Evolutionary conservation across 306 rosid species (phyloP).

Genomic region (Canavalia gladiata): DNA sequence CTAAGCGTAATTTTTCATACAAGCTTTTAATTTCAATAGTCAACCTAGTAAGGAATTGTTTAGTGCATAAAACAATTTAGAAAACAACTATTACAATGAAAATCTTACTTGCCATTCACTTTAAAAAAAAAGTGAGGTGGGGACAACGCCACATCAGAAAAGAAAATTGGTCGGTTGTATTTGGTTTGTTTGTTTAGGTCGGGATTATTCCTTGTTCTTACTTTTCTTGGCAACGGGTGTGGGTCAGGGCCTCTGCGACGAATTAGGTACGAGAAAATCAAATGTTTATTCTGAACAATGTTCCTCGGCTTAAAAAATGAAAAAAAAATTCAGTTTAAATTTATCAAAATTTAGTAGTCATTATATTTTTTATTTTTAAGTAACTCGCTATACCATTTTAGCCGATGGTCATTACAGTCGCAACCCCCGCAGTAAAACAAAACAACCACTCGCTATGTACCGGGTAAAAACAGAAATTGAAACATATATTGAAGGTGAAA

Average conservation of each 20-base stretch:
- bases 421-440: background rate
- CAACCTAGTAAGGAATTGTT: too few species aligned
- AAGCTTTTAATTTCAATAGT: too few species aligned
- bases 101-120: background rate
- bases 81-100: background rate
- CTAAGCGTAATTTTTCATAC: too few species aligned
- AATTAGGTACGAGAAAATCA: background rate
- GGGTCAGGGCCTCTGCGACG: too few species aligned
- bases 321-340: too few species aligned
- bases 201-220: conserved; percentile 9
- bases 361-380: background rate
- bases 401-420: background rate
- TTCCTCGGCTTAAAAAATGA: background rate
- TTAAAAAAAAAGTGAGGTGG: background rate
- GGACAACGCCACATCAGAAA: background rate
- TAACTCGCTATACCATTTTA: background rate
- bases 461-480: too few species aligned
- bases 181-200: background rate
- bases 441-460: too few species aligned
- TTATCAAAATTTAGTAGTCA: background rate
- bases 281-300: background rate
- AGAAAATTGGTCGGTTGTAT: background rate
- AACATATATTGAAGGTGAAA: too few species aligned
- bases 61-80: too few species aligned
- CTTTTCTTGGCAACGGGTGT: too few species aligned